Evolutionary conservation across 331 rosid species (phyloP), one percentile per base, ranked within the genome.

Genomic region (Malus hybrid): DNA sequence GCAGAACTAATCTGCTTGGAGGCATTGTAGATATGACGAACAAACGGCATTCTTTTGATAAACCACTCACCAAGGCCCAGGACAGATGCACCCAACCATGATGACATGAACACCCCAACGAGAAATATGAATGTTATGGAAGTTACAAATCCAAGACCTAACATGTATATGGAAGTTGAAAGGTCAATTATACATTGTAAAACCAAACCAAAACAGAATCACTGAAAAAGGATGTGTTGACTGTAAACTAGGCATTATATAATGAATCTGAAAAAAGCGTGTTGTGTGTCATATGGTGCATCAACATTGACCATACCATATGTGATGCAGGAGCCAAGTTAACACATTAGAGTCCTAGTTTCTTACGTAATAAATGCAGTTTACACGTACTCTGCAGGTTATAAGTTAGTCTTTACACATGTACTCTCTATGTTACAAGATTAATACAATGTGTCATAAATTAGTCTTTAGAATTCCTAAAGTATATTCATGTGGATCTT

Each of bases 1-100:
- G 99, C 99, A 60, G 97, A 80, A 83, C 99, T 94, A 81, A 94
- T 94, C 87, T 94, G 99, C 91, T 94, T 94, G 78, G 99, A 95
- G 56, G 99, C 99, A 83, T 84, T 95, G 83, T 95, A 95, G 63
- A 95, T 95, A 82, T 95, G 99, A 46, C 98, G 93, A 76, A 95
- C 98, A 73, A 95, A 91, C 9, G 99, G 99, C 99, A 95, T 95
- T 82, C 88, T 80, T 84, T 95, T 95, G 81, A 95, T 95, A 80
- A 92, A 90, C 99, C 99, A 95, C 89, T 95, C 99, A 55, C 99
- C 99, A 78, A 95, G 97, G 69, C 90, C 87, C 77, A 92, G 83
- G 77, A 95, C 97, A 85, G 97, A 92, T 56, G 99, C 90, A 72
- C 97, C 99, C 96, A 95, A 78, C 97, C 97, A 95, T 57, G 97